phyloP scores from a whole-genome alignment of 495 filamentous ascomycete species.

The Podospora pseudopauciseta region DNA sequence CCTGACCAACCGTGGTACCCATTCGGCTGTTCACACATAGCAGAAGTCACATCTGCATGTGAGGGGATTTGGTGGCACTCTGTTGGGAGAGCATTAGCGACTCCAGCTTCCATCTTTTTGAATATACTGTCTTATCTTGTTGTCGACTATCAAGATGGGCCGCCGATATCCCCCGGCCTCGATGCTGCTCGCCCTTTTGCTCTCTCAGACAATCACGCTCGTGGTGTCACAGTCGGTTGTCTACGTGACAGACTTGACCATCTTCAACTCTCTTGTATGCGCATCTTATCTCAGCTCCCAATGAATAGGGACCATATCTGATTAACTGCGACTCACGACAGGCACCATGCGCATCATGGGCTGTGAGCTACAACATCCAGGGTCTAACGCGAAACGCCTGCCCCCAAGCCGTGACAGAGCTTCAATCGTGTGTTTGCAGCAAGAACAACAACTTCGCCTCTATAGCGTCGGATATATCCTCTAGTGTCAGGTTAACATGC shows the following conservation, averaged over 20 bases:
- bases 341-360: constrained; percentile 47
- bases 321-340: constrained; percentile 11
- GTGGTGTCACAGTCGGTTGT: constrained; percentile 19
- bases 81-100: not conserved
- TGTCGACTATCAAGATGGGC: not conserved
- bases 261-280: constrained; percentile 42
- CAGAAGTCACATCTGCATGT: not conserved
- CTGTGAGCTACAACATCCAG: constrained; percentile 41
- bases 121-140: not conserved
- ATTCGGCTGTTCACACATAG: not conserved
- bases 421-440: constrained; percentile 49
- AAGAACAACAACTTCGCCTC: constrained; percentile 45
- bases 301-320: not conserved
- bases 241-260: constrained; percentile 44
- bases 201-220: not conserved
- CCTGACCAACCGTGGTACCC: not conserved
- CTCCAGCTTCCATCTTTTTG: not conserved
- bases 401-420: constrained; percentile 36
- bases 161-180: not conserved
- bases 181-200: not conserved
- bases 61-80: not conserved
- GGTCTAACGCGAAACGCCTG: constrained; percentile 39
- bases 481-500: constrained; percentile 39
- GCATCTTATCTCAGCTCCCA: not conserved
- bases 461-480: constrained; percentile 36